Conservation (phyloP, 2,329 filamentous ascomycete species). For the Neophaeococcomyces aloes region DNA sequence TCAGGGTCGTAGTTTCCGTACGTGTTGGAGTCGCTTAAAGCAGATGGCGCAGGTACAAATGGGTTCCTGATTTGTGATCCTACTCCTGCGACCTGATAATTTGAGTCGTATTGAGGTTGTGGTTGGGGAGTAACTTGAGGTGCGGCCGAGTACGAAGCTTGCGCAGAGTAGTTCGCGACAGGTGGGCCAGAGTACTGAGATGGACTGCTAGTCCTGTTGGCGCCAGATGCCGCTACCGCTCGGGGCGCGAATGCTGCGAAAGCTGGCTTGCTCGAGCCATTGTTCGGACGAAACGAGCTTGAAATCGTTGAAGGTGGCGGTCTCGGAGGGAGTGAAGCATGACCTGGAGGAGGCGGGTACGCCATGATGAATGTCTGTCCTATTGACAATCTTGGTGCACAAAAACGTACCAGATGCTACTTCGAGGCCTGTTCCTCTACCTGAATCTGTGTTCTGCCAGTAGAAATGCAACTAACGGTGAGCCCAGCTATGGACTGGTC, state of each 20-base stretch:
- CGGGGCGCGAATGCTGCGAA: slow-evolving; percentile 52
- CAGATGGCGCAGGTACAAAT: slow-evolving; percentile 52
- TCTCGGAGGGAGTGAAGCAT: slow-evolving; percentile 62
- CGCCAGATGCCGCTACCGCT: slow-evolving; percentile 40
- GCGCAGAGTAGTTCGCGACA: slow-evolving; percentile 23
- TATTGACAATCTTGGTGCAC: slow-evolving; percentile 23
- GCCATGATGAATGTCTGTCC: slow-evolving; percentile 56
- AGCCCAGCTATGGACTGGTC: no score
- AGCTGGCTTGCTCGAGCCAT: slow-evolving; percentile 32
- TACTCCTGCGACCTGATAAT: slow-evolving; percentile 32
- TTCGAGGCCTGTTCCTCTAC: not conserved
- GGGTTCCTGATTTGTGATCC: slow-evolving; percentile 60
- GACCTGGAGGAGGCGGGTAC: slow-evolving; percentile 76
- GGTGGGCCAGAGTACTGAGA: slow-evolving; percentile 31
- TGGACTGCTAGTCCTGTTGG: slow-evolving; percentile 27
- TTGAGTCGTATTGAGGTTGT: slow-evolving; percentile 35
- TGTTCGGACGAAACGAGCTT: slow-evolving; percentile 39
- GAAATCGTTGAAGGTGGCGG: slow-evolving; percentile 53
- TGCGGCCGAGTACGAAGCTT: slow-evolving; percentile 20
- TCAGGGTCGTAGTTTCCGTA: slow-evolving; percentile 53
- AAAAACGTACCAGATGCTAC: slow-evolving; percentile 29
- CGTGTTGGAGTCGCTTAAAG: slow-evolving; percentile 32
- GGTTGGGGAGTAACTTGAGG: slow-evolving; percentile 36
- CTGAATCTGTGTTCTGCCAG: not conserved
- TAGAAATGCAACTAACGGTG: no score